Evolutionary conservation across 495 filamentous ascomycete species (phyloP).

Genomic region (Talaromyces thailandensis): DNA sequence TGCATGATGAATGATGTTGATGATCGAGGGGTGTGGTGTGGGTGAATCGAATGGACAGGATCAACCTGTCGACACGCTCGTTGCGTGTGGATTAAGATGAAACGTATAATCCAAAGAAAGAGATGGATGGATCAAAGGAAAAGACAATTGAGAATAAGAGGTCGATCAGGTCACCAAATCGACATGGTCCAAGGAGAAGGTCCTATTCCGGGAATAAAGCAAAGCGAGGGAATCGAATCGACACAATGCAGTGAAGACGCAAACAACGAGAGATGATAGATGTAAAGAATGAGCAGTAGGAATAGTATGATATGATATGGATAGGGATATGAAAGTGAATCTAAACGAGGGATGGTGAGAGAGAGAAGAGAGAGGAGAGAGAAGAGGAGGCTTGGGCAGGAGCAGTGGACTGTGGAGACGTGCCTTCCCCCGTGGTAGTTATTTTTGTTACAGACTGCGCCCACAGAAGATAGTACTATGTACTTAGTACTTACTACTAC

Average conservation of each 20-base stretch:
- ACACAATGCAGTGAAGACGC: not conserved
- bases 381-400: not conserved
- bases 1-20: not conserved
- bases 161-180: not conserved
- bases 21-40: not conserved
- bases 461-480: too few species aligned
- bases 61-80: conserved; percentile 18
- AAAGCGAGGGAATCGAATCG: not conserved
- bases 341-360: not conserved
- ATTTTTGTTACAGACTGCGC: not conserved
- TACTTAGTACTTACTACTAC: too few species aligned
- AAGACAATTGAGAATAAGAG: not conserved
- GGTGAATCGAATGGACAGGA: conserved; percentile 12
- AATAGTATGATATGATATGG: not conserved
- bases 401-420: not conserved
- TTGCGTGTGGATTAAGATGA: not conserved
- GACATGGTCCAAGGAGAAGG: not conserved
- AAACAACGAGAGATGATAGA: not conserved
- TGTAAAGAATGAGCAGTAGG: not conserved
- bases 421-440: not conserved
- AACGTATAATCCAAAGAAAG: not conserved
- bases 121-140: not conserved
- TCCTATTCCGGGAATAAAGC: not conserved
- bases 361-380: conserved; percentile 5
- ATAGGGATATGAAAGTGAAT: not conserved